Evolutionary conservation across 305 asterid species (phyloP), one percentile per base, ranked within the genome.

Genomic region (Rubia tinctorum): DNA sequence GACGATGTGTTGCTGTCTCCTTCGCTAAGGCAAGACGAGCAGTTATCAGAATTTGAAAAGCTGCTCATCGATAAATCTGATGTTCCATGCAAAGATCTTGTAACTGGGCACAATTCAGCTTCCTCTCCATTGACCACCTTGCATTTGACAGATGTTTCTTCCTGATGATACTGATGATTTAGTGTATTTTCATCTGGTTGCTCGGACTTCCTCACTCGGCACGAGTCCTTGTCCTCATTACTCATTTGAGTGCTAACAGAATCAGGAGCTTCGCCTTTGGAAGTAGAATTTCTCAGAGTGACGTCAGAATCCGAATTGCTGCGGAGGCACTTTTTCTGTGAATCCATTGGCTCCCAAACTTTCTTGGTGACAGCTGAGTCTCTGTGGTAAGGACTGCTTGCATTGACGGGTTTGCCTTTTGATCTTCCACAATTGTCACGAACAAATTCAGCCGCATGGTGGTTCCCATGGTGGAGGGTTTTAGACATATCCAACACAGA

Each of bases 321-420:
- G 51, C 90, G 83, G 53, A 78, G 62, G 75, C 84, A 88, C 81
- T 88, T 88, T 87, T 90, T 95, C 66, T 82, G 91, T 30, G 91
- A 84, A 81, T 89, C 97, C 85, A 89, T 79, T 71, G 99, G 99
- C 83, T 95, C 99, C 99, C 99, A 95, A 66, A 89, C 96, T 84
- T 89, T 90, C 87, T 88, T 91, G 63, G 84, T 78, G 77, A 49
- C 37, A 73, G 84, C 68, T 45, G 75, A 67, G 73, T 79, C 84
- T 65, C 84, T 76, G 75, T 60, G 76, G 76, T 84, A 75, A 73
- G 82, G 82, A 82, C 79, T 80, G 74, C 86, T 84, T 59, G 79
- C 59, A 56, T 25, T 68, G 40, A 64, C 70, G 43, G 64, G 75
- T 86, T 87, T 91, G 85, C 78, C 84, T 81, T 86, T 91, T 75